Percentiles rank a stretch among this genome's conserved stretches.
Evolutionary conservation across 352 stramenopile species (phyloP).

Genomic region (Chrysophaeum taylorii): DNA sequence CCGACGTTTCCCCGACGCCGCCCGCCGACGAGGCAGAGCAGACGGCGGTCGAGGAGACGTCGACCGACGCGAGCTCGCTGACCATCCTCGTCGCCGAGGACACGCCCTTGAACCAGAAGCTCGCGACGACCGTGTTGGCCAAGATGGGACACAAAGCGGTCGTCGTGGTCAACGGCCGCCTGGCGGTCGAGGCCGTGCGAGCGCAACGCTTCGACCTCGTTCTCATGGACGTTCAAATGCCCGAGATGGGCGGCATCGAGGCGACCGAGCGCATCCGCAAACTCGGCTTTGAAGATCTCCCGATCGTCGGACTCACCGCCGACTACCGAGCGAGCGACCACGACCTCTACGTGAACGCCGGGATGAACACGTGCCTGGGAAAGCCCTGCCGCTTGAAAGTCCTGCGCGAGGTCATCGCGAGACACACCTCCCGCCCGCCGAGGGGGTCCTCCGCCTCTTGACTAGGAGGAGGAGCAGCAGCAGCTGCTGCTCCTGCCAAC

Average conservation of each 20-base stretch:
- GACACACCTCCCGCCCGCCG: no score
- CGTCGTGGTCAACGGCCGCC: constrained; percentile 43
- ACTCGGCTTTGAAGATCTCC: constrained; percentile 10
- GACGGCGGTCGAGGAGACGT: no score
- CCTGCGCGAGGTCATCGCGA: no score
- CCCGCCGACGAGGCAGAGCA: no score
- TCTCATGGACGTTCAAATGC: constrained; percentile 49
- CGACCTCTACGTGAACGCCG: constrained; percentile 1
- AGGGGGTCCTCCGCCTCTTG: no score
- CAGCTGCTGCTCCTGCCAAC: no score
- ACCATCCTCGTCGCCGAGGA: constrained; percentile 13
- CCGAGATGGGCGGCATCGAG: constrained; percentile 46
- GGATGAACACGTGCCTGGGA: constrained; percentile 17
- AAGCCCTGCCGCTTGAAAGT: no score
- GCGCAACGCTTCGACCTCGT: constrained; percentile 37
- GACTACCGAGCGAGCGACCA: background rate
- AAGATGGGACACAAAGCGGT: constrained; percentile 9
- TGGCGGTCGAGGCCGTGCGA: constrained; percentile 40
- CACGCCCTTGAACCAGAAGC: constrained; percentile 17
- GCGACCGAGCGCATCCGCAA: constrained; percentile 40
- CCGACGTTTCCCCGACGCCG: no score
- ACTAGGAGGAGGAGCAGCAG: no score
- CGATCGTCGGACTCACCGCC: constrained; percentile 17
- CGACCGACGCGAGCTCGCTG: background rate
- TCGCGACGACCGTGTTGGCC: constrained; percentile 11